Evolutionary conservation across 805 yeast genomes (phyloP).

Genomic region (Pichia pseudocactophila): DNA sequence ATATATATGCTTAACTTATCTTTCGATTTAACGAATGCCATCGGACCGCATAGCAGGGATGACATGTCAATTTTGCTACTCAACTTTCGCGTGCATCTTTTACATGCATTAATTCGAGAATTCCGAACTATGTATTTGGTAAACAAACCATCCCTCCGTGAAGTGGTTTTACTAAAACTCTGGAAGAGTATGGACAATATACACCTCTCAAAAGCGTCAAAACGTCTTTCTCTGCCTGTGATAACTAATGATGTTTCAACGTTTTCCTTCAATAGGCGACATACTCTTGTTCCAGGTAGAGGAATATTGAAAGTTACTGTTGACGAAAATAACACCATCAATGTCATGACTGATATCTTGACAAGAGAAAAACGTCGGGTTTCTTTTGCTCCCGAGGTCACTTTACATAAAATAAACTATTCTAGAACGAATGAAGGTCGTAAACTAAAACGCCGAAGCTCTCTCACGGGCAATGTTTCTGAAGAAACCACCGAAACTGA

Average conservation of each 20-base stretch:
- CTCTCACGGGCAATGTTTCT: neutral
- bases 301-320: constrained; percentile 31
- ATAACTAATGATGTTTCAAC: neutral
- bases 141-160: too few relatives aligned
- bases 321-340: constrained; percentile 29
- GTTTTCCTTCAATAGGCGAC: constrained; percentile 20
- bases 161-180: too few relatives aligned
- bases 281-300: constrained; percentile 30
- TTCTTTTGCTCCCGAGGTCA: constrained; percentile 70
- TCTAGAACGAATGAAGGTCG: constrained; percentile 7
- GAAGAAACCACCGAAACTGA: neutral
- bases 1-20: too few relatives aligned
- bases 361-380: constrained; percentile 41
- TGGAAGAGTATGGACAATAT: too few relatives aligned
- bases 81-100: too few relatives aligned
- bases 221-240: constrained; percentile 5
- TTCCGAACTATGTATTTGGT: too few relatives aligned
- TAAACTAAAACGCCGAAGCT: constrained; percentile 6
- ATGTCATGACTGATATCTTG: constrained; percentile 26
- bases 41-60: too few relatives aligned
- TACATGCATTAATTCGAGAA: too few relatives aligned
- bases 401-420: constrained; percentile 39
- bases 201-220: neutral
- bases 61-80: too few relatives aligned
- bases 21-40: too few relatives aligned